Percentiles rank a stretch among this genome's conserved stretches.
phyloP scores from a whole-genome alignment of 1,284 basidiomycete species.

The Schizophyllum amplum region DNA sequence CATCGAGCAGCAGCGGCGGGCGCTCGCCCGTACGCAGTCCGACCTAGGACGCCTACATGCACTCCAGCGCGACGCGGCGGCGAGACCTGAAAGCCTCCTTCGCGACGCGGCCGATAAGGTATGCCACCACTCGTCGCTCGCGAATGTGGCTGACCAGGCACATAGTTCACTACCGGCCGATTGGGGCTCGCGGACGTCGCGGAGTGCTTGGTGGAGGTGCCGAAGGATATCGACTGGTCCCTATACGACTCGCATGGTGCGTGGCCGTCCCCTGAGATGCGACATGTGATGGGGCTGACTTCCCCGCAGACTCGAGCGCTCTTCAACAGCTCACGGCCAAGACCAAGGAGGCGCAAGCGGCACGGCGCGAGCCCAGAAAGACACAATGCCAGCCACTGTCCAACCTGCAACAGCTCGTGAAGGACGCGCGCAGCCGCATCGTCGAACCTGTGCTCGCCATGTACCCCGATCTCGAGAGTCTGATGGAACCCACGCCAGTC shows the following conservation, averaged over 20 bases:
- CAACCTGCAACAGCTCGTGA: slow-evolving; percentile 55
- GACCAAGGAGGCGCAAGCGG: slow-evolving; percentile 25
- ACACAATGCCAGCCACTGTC: slow-evolving; percentile 40
- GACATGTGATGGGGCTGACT: slow-evolving; percentile 1
- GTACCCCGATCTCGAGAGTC: slow-evolving; percentile 25
- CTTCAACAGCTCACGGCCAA: slow-evolving; percentile 38
- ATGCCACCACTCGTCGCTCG: slow-evolving; percentile 1
- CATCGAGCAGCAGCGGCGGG: slow-evolving; percentile 47
- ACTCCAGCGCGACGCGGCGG: slow-evolving; percentile 29
- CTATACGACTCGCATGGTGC: slow-evolving; percentile 39
- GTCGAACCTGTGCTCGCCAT: slow-evolving; percentile 51
- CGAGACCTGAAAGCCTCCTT: slow-evolving; percentile 22
- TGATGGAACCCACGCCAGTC: slow-evolving; percentile 13
- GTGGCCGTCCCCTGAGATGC: slow-evolving; percentile 1
- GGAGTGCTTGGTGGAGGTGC: slow-evolving; percentile 25
- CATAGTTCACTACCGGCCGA: slow-evolving; percentile 28
- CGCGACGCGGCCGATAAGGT: slow-evolving; percentile 20
- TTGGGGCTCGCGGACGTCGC: slow-evolving; percentile 36
- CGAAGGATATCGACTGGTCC: slow-evolving; percentile 43
- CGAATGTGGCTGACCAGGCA: slow-evolving; percentile 9
- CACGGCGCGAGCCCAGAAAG: slow-evolving; percentile 27
- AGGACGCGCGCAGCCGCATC: slow-evolving; percentile 39
- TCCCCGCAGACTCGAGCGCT: background rate
- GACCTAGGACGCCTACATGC: slow-evolving; percentile 49
- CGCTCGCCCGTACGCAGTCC: slow-evolving; percentile 48